Evolutionary conservation across 2,329 filamentous ascomycete species (phyloP).

Genomic region (Amphichorda felina): DNA sequence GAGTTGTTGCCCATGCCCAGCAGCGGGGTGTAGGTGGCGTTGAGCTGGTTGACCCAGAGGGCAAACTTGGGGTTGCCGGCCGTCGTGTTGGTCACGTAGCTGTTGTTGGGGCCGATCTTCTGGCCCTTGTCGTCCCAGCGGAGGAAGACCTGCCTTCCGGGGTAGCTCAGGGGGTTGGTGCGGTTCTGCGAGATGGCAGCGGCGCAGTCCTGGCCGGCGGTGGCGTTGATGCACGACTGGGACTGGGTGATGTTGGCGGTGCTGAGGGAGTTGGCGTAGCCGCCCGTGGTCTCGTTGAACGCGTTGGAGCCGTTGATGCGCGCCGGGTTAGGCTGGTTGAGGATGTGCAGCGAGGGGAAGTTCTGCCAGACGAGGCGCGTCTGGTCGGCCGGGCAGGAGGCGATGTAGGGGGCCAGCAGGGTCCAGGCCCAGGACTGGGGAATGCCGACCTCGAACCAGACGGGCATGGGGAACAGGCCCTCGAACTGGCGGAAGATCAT

Average conservation of each 20-base stretch:
- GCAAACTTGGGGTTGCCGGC: conserved; percentile 54
- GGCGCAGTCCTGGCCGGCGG: conserved; percentile 43
- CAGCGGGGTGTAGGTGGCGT: conserved; percentile 58
- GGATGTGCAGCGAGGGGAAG: conserved; percentile 58
- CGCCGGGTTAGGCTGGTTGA: conserved; percentile 68
- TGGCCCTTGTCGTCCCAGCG: conserved; percentile 61
- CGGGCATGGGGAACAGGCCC: conserved; percentile 69
- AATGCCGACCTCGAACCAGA: conserved; percentile 70
- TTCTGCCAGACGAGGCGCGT: conserved; percentile 69
- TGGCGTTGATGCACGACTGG: conserved; percentile 45
- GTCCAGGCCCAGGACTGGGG: conserved; percentile 83
- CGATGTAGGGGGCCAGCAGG: conserved; percentile 69
- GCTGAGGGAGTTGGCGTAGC: conserved; percentile 42
- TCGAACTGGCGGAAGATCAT: conserved; percentile 75
- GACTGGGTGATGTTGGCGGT: conserved; percentile 26
- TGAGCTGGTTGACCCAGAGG: conserved; percentile 67
- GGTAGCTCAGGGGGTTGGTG: conserved; percentile 58
- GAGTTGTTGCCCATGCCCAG: conserved; percentile 31
- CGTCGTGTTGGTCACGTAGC: conserved; percentile 55
- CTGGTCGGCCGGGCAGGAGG: conserved; percentile 58
- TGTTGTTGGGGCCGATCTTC: conserved; percentile 68
- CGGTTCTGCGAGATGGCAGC: conserved; percentile 59
- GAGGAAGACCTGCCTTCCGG: conserved; percentile 60
- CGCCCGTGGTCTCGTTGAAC: conserved; percentile 52
- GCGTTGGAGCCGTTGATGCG: conserved; percentile 51